Base-by-base conservation (phyloP, 1,139 yeast genomes). In the Hyphopichia buzzinii region DNA sequence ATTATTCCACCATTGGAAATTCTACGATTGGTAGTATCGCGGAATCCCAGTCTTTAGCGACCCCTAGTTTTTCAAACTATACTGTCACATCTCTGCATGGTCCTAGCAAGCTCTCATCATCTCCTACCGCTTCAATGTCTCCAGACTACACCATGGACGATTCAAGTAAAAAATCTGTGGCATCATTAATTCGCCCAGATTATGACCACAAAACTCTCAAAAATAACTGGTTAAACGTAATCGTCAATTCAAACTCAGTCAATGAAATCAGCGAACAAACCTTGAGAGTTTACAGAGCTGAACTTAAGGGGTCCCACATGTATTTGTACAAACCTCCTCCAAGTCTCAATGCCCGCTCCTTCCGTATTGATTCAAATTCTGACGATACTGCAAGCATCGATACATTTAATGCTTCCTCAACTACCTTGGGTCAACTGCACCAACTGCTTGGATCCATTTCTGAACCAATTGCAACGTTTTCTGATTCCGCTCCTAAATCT, bases 291-390 rank as follows among this genome's bases (percentile, higher is more conserved):
- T 77, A 63, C 46, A 67, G 83, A 39, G 84, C 81, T 0, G 89
- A 82, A 52, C 61, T 84, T 43, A 76, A 71, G 47, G 94, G 94
- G 7, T 72, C 86, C 1, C 69, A 70, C 36, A 55, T 84, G 38
- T 68, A 69, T 42, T 53, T 84, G 17, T 81, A 74, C 59, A 81
- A 77, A 49, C 67, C 79, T 6, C 77, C 80, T 1, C 53, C 67
- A 8, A 74, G 64, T 29, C 45, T 73, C 30, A 74, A 68, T 48
- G 70, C 77, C 29, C 76, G 68, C 48, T 61, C 62, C 41, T 77
- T 81, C 50, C 39, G 51, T 42, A 41, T 57, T 15, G 33, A 33
- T 22, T 11, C 35, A 6, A 19, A 10, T 10, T n/a, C n/a, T n/a
- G 23, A 19, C 23, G 23, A 19, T 10, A 7, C 23, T 6, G 10